Evolutionary conservation across 1,284 basidiomycete genomes (phyloP), one percentile per base, ranked within the genome.

Genomic region (Rhodotorula sp.): DNA sequence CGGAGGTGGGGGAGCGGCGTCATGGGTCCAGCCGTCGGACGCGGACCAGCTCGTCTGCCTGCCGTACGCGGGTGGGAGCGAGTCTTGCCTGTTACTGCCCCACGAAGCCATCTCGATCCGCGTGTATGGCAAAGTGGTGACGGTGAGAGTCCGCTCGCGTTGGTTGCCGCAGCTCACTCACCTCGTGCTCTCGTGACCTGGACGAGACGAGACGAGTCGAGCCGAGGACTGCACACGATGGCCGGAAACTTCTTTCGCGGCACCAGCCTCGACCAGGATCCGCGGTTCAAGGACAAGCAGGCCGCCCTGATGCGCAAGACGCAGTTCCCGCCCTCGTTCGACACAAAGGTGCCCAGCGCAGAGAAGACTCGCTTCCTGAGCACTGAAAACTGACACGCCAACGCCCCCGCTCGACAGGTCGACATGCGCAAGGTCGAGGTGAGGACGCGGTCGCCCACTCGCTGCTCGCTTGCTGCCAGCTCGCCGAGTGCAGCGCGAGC

Each of bases 241-340:
- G 37, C 42, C 24, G 37, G 42, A 6, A 59, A 59, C 37, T 44
- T 44, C 37, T 59, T 59, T n/a, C 48, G 69, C 70, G 49, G 57
- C 14, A 59, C 57, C 24, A 59, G 57, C 44, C 57, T 59, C 15
- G 57, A 59, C n/a, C 79, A 82, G 73, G 82, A 82, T 67, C 76
- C 77, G 24, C 87, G 95, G 66, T 98, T 97, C 82, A 91, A 90
- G 62, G 91, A 98, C 87, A 98, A 99, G 84, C 93, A 97, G 82
- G 83, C 89, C 60, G 90, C 91, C 77, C 85, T 95, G 51, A 87
- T 96, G 75, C 93, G 90, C 82, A 82, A 87, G 18, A 91, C 94
- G 82, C 94, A 94, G 82, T 96, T 96, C 79, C 93, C 94, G 7
- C 80, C 89, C 6, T 87, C 91, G 78, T 96, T 97, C 78, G 88